A percentile compares a stretch with the other conserved stretches of the same genome.
Conservation (phyloP, 805 yeast genomes). For the Candida dajiaensis region DNA sequence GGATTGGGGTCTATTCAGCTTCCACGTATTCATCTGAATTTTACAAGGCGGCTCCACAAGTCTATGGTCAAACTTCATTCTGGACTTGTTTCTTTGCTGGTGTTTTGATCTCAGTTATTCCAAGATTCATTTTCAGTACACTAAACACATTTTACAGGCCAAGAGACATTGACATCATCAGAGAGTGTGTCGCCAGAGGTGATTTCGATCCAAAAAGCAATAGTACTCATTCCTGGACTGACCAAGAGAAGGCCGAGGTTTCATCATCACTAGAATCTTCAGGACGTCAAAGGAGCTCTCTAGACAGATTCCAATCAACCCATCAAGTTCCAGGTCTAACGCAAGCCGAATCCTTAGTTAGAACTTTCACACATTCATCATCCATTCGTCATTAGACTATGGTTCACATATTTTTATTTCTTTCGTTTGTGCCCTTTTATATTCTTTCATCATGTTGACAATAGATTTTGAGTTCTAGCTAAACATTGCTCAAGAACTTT, state of each 20-base stretch:
- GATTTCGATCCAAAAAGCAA: slow-evolving; percentile 50
- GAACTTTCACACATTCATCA: slow-evolving; percentile 8
- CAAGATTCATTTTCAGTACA: slow-evolving; percentile 60
- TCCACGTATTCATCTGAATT: slow-evolving; percentile 48
- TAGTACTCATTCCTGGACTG: slow-evolving; percentile 37
- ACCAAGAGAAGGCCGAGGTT: slow-evolving; percentile 6
- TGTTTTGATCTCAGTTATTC: slow-evolving; percentile 56
- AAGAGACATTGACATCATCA: slow-evolving; percentile 62
- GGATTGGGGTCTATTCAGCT: slow-evolving; percentile 81
- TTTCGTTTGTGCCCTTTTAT: background rate
- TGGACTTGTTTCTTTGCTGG: slow-evolving; percentile 71
- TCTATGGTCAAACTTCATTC: slow-evolving; percentile 54
- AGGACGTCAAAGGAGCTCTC: background rate
- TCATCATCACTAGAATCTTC: slow-evolving; percentile 5
- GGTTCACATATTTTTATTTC: background rate
- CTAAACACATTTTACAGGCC: slow-evolving; percentile 49
- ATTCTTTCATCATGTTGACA: background rate
- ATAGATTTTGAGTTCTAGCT: background rate
- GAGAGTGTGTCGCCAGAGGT: slow-evolving; percentile 66
- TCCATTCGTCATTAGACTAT: background rate
- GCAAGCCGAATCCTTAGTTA: slow-evolving; percentile 9
- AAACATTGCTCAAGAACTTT: too few species aligned
- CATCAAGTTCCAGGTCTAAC: slow-evolving; percentile 12
- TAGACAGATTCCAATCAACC: slow-evolving; percentile 5
- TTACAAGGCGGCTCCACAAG: slow-evolving; percentile 58